Evolutionary conservation across 108 stramenopile species (phyloP).

Genomic region (Cyclotella cryptica): DNA sequence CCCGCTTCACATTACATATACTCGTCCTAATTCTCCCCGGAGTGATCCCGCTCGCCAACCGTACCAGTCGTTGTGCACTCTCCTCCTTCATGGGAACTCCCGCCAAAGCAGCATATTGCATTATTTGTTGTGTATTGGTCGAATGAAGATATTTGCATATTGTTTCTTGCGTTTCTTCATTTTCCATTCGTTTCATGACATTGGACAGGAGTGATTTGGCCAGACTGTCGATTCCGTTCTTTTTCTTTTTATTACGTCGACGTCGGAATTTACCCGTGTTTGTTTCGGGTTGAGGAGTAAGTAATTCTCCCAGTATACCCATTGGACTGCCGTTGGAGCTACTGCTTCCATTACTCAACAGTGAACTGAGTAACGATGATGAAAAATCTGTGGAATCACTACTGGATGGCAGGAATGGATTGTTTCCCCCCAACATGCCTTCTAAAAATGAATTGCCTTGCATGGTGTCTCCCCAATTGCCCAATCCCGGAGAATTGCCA

Average conservation of each 20-base stretch:
- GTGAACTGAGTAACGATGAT: constrained; percentile 51
- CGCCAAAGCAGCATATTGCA: constrained; percentile 64
- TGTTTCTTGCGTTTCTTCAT: constrained; percentile 65
- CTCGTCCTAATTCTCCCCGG: constrained; percentile 61
- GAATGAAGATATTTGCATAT: constrained; percentile 72
- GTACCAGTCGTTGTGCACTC: constrained; percentile 54
- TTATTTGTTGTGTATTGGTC: constrained; percentile 62
- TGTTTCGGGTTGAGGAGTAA: constrained; percentile 8
- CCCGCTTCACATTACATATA: constrained; percentile 58
- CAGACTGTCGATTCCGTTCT: constrained; percentile 53
- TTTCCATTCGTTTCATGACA: constrained; percentile 71
- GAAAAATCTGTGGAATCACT: constrained; percentile 38
- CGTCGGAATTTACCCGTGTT: constrained; percentile 32
- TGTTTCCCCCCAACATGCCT: constrained; percentile 40
- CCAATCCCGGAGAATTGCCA: constrained; percentile 16
- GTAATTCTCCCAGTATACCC: constrained; percentile 33
- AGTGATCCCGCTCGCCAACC: constrained; percentile 64
- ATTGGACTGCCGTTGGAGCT: constrained; percentile 34
- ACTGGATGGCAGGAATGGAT: neutral
- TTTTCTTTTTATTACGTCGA: constrained; percentile 28
- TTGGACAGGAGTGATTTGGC: constrained; percentile 70
- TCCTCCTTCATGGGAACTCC: constrained; percentile 66
- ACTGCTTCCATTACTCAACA: constrained; percentile 28
- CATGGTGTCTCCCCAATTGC: constrained; percentile 1
- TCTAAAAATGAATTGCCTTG: constrained; percentile 38